Base-by-base conservation (phyloP, 2,329 filamentous ascomycete species). In the Microdochium bolleyi region DNA sequence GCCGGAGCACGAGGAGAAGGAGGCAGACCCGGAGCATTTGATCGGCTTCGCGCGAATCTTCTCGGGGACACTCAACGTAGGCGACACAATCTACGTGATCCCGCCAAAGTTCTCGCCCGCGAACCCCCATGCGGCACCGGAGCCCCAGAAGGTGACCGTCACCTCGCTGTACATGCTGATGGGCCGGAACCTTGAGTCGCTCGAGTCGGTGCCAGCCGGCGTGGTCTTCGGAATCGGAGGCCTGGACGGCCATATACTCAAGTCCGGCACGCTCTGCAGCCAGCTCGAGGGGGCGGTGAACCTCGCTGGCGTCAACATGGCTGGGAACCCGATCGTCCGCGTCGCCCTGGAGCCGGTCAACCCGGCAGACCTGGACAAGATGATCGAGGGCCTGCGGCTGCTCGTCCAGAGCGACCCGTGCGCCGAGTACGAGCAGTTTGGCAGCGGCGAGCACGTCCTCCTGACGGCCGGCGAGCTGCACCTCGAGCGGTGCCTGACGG, bases 381-480 rank as follows among this genome's bases (percentile, higher is more conserved):
- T 99, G 92, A 91, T 99, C 53, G 79, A 82, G 5, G 94, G 94
- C 0, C 74, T 99, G 51, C 85, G 85, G 56, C 74, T 99, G 19
- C 82, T 99, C 1, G 92, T 96, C 30, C 91, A 96, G 64, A 95
- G 91, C 61, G 94, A 99, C 62, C 92, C 94, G 0, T 97, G 94
- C 62, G 94, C 92, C 14, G 86, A 95, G 66, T 99, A 99, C 61
- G 92, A 97, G 66, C 89, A 95, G 50, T 86, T 97, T 51, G 81
- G 86, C 53, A 96, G 87, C 60, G 94, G 94, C 53, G 94, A 99
- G 70, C 94, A 99, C 68, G 94, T 99, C 44, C 83, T 99, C 22
- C 71, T 96, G 37, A 97, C 94, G 1, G 94, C 94, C 5, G 94
- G 94, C 52, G 94, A 99, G 69, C 67, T 99, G 59, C 94, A 99